Evolutionary conservation across 371 early-diverging fungal genomes (phyloP), one percentile per base, ranked within the genome.

Genomic region (Pancytospora philotis): DNA sequence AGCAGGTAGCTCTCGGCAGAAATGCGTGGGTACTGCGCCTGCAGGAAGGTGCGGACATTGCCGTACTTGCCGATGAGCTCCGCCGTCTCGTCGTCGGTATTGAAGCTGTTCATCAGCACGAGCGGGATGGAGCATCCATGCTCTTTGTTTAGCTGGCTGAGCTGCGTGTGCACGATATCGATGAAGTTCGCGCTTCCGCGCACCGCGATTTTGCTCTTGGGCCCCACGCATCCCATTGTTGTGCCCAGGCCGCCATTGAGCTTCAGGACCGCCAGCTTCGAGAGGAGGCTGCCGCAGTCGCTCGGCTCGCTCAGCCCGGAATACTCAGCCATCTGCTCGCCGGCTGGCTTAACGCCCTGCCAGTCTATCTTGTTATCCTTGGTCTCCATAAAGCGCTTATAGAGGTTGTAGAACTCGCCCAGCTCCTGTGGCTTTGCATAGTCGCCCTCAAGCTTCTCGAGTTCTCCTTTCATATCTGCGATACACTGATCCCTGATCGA

Each of bases 211-310:
- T 91, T 95, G 64, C 83, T 78, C 83, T 98, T 98, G 64, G 98
- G 98, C n/a, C 96, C 98, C 65, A 91, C 89, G 76, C 93, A 93
- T 34, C 98, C 98, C 98, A 98, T 98, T 52, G 95, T 92, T 30
- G 96, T 96, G 66, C 96, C 98, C 36, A 96, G 86, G 68, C 96
- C 98, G 78, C 98, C 96, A 76, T 98, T 96, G 57, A 98, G 85
- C 84, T 98, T 98, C 53, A 98, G 83, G 3, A 98, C 94, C 52
- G 94, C 95, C 8, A 98, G 85, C 79, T 95, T 95, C 69, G 82
- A 82, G 22, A 98, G 84, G 35, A 62, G 62, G 48, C 69, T 30
- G 36, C 66, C 31, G 16, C 61, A 30, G 16, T 71, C 67, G 0
- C 28, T 27, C 16, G 39, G 39, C 6, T 60, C 52, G n/a, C 49